Evolutionary conservation across 75 land plant species (phyloP).

Genomic region (Sequoiadendron giganteum): DNA sequence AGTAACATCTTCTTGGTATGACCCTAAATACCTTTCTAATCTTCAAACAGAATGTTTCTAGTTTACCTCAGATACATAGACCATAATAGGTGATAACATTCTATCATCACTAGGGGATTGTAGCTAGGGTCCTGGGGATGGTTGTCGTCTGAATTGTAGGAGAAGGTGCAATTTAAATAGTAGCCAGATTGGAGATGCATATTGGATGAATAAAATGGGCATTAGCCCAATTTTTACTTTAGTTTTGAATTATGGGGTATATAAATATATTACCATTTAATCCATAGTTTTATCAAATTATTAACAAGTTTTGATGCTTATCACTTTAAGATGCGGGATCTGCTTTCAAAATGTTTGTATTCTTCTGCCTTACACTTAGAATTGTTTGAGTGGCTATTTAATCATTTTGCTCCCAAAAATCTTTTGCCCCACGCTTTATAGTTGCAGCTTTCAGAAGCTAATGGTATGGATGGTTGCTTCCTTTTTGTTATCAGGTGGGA

Average conservation of each 20-base stretch:
- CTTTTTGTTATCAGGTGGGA: conserved; percentile 64
- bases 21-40: background rate
- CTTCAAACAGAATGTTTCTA: background rate
- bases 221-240: background rate
- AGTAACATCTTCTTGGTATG: background rate
- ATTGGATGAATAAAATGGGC: background rate
- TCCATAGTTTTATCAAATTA: background rate
- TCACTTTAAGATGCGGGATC: background rate
- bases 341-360: background rate
- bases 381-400: background rate
- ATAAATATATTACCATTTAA: background rate
- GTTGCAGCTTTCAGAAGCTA: background rate
- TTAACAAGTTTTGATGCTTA: background rate
- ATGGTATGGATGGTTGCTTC: background rate
- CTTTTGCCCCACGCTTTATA: background rate
- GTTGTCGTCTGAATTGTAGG: background rate
- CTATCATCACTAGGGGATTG: background rate
- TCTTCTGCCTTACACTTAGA: background rate
- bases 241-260: background rate
- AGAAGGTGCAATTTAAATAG: background rate
- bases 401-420: background rate
- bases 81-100: background rate
- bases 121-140: background rate
- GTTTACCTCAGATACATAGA: background rate
- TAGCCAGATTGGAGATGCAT: conserved; percentile 1